phyloP scores from a whole-genome alignment of 2,329 filamentous ascomycete species.

The Aureobasidium sp. region DNA sequence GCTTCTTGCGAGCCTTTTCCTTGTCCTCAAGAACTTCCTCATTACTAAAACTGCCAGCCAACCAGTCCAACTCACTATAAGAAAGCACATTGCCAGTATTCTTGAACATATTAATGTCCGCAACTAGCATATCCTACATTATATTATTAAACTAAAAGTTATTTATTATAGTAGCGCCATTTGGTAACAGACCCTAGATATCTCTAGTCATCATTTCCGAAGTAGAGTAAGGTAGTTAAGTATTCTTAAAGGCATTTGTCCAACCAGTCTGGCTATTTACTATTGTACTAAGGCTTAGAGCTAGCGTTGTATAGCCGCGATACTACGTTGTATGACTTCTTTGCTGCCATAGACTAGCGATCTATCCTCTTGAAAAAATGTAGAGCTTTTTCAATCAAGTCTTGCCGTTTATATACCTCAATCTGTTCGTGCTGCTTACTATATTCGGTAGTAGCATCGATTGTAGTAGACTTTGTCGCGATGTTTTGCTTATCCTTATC shows the following conservation, averaged over 20 bases:
- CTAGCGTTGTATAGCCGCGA: slow-evolving; percentile 33
- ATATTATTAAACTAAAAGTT: too few species aligned
- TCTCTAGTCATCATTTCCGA: background rate
- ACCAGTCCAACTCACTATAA: too few species aligned
- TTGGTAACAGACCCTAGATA: slow-evolving; percentile 12
- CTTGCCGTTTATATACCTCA: slow-evolving; percentile 33
- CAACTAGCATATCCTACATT: too few species aligned
- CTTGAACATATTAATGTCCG: too few species aligned
- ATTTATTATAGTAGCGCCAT: too few species aligned
- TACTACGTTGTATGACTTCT: slow-evolving; percentile 34
- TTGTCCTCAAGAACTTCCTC: too few species aligned
- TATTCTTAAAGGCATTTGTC: background rate
- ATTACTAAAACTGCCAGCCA: too few species aligned
- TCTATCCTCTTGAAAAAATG: slow-evolving; percentile 35
- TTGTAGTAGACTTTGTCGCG: too few species aligned
- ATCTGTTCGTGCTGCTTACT: background rate
- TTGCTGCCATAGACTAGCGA: slow-evolving; percentile 36
- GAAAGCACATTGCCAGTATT: too few species aligned
- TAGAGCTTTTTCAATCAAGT: slow-evolving; percentile 33
- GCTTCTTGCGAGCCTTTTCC: too few species aligned
- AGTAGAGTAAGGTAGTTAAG: background rate
- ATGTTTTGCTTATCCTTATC: too few species aligned
- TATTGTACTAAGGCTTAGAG: background rate
- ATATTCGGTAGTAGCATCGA: background rate
- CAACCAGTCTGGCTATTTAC: too few species aligned